Evolutionary conservation across 2,329 filamentous ascomycete genomes (phyloP), one percentile per base, ranked within the genome.

Genomic region (Xylariaceae sp.): DNA sequence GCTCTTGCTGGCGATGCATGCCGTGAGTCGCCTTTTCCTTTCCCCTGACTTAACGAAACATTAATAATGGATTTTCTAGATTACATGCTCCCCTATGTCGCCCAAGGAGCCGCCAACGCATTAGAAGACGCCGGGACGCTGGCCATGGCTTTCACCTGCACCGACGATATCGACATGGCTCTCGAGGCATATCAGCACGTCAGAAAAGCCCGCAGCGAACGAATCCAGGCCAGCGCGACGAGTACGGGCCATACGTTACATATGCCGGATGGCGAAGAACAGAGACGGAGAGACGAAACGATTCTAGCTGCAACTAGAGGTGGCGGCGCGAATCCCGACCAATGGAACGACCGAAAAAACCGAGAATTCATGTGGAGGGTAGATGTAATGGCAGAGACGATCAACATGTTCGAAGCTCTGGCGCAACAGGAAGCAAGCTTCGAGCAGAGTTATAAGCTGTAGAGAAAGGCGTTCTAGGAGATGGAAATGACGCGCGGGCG

Each of bases 91-190:
- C 85, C 85, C 0, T 85, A 87, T 70, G 74, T 87, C 56, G 82
- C 82, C 0, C 84, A 88, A 69, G 85, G 85, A 7, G 85, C 84
- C 0, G 84, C 85, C 1, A 84, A 87, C 68, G 84, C 84, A 0
- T 83, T 88, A 56, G 84, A 88, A 70, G 84, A 88, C 23, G 66
- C 64, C 8, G 64, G 53, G 11, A 55, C 57, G 4, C 54, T 65
- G 8, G 59, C 64, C 18, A 58, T 66, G 39, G 67, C 67, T 8
- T 58, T 70, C 37, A 66, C 67, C 4, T 66, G 68, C 54, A 69
- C 66, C 1, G 59, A 58, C 34, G 30, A 59, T 17, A 55, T 70
- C 10, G 34, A 53, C 7, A 47, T 66, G 10, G 69, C 64, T 0
- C 60, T 69, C 37, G 51, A 51, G 10, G 47, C 65, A 5, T 69